Evolutionary conservation across 495 filamentous ascomycete species (phyloP).

Genomic region (Neurospora sp.): DNA sequence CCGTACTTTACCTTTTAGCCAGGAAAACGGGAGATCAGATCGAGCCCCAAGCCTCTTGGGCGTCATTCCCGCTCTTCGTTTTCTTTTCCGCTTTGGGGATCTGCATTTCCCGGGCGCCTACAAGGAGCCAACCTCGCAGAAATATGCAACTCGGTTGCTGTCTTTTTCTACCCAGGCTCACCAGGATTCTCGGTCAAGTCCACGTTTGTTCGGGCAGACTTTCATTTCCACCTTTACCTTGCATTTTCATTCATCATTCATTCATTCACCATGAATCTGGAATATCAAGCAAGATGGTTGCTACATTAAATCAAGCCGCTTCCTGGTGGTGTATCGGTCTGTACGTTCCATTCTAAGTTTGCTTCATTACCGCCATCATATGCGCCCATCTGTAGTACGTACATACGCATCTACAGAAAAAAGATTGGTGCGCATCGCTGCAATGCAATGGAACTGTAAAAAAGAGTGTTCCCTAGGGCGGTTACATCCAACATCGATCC

Average conservation of each 20-base stretch:
- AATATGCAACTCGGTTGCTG: neutral
- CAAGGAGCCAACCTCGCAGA: neutral
- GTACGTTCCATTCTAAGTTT: neutral
- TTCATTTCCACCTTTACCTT: neutral
- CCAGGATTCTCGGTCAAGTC: neutral
- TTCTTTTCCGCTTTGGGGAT: neutral
- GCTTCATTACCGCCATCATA: neutral
- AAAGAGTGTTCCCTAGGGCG: neutral
- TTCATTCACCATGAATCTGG: neutral
- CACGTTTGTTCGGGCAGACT: neutral
- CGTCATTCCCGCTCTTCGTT: neutral
- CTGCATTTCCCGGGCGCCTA: neutral
- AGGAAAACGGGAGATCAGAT: neutral
- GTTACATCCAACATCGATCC: neutral
- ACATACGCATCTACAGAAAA: neutral
- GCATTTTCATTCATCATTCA: neutral
- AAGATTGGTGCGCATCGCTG: neutral
- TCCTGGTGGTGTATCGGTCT: neutral
- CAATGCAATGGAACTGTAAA: neutral
- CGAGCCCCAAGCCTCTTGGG: neutral
- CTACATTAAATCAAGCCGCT: neutral
- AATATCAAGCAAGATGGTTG: neutral
- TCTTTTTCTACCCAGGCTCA: neutral
- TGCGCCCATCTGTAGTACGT: neutral
- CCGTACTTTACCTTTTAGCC: neutral